Evolutionary conservation across 176 grass and related monocot genomes (phyloP).

Genomic region (Rhynchospora pubera): DNA sequence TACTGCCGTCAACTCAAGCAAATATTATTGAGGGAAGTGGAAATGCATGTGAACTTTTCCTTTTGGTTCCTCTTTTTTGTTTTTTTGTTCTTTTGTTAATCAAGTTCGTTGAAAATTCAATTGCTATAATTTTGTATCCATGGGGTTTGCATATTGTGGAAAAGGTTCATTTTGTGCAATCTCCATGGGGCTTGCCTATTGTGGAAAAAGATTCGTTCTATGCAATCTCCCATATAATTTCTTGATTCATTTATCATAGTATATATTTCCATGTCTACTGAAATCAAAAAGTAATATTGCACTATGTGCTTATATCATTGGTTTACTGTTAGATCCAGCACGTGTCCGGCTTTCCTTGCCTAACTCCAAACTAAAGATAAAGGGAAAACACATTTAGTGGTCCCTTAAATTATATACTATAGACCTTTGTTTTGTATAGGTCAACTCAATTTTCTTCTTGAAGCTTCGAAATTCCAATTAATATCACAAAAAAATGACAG

Average conservation of each 20-base stretch:
- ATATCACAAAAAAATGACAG: background rate
- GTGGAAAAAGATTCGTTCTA: background rate
- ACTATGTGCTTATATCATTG: background rate
- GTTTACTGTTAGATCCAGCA: background rate
- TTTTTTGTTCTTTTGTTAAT: background rate
- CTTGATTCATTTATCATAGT: background rate
- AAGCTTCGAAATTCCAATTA: background rate
- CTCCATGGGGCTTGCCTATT: background rate
- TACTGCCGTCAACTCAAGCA: constrained; percentile 20
- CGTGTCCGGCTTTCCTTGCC: background rate
- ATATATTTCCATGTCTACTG: background rate
- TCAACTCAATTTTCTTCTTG: background rate
- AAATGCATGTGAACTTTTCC: constrained; percentile 3
- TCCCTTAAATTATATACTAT: background rate
- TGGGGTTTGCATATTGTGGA: background rate
- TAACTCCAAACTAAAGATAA: background rate
- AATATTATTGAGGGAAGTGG: background rate
- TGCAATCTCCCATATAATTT: background rate
- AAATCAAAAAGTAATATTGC: background rate
- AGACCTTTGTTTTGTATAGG: background rate
- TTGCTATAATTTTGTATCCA: background rate
- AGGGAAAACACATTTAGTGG: background rate
- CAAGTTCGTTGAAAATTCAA: background rate
- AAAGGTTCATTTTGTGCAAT: background rate
- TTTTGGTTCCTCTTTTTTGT: background rate